Evolutionary conservation across 2,329 filamentous ascomycete genomes (phyloP).

Genomic region (Hansfordia pulvinata): DNA sequence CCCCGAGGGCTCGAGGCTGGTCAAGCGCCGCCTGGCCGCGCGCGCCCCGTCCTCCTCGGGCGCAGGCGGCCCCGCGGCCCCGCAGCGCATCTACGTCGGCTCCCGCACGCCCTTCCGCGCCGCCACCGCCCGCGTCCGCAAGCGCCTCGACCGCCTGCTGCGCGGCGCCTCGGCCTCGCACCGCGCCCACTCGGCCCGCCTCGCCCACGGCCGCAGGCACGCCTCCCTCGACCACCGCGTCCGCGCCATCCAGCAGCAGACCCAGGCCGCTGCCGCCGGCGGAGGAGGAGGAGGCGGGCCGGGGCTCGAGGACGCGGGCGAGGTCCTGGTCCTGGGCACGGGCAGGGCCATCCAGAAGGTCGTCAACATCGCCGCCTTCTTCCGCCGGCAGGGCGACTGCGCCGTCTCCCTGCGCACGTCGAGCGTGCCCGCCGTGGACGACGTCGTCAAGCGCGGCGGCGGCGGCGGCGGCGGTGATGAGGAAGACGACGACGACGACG

Average conservation of each 20-base stretch:
- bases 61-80: slow-evolving; percentile 9
- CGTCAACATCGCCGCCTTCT: slow-evolving; percentile 48
- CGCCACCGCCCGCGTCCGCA: slow-evolving; percentile 49
- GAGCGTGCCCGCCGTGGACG: slow-evolving; percentile 53
- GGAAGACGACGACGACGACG: slow-evolving; percentile 19
- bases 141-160: slow-evolving; percentile 42
- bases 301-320: slow-evolving; percentile 21
- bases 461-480: too few species aligned
- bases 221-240: slow-evolving; percentile 32
- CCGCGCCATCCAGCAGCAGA: slow-evolving; percentile 22
- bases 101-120: slow-evolving; percentile 54
- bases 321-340: slow-evolving; percentile 48
- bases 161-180: slow-evolving; percentile 17
- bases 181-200: slow-evolving; percentile 13
- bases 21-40: slow-evolving; percentile 30
- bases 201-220: slow-evolving; percentile 32
- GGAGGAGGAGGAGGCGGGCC: slow-evolving; percentile 15
- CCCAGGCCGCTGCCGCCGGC: too few species aligned
- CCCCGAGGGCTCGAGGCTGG: too few species aligned
- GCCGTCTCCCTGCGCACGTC: slow-evolving; percentile 45
- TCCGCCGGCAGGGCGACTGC: slow-evolving; percentile 46
- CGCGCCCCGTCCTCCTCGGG: slow-evolving; percentile 23
- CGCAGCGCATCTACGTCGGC: slow-evolving; percentile 47
- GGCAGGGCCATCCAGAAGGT: slow-evolving; percentile 54
- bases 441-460: too few species aligned